Evolutionary conservation across 2,329 filamentous ascomycete genomes (phyloP), one percentile per base, ranked within the genome.

Genomic region (Sclerotinia nivalis): DNA sequence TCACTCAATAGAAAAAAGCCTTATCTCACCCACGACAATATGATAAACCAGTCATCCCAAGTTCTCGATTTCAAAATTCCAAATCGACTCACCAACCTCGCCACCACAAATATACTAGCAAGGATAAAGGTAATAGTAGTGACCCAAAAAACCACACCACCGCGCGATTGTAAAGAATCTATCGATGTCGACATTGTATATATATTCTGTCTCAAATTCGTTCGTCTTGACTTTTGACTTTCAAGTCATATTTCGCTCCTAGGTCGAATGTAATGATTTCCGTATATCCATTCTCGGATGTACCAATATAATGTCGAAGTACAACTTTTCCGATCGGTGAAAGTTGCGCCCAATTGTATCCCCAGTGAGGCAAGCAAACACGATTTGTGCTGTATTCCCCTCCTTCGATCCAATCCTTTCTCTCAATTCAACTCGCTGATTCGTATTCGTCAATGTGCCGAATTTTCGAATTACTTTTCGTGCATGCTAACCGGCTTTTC

Each of bases 21-120:
- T 22, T 13, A 52, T 52, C 76, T 69, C 65, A 88, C 80, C 94
- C 93, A 97, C 69, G 93, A 93, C 54, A 92, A 74, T 15, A 93
- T 80, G 80, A 97, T 96, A 75, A 92, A 87, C 80, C 89, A 91
- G 83, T 97, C 94, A 80, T 97, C 93, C 83, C 87, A 87, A 69
- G 86, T 88, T 66, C 93, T 81, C 68, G 86, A 89, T 74, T 87
- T 88, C 69, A 97, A 90, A 64, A 97, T 89, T 60, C 86, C 87
- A 64, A 87, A 84, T 40, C 93, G 87, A 71, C 91, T 93, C 55
- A 92, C 81, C 74, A 97, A 83, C 68, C 94, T 89, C 49, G 92
- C 85, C 55, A 84, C 84, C 74, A 97, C 92, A 78, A 97, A 95
- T 68, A 91, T 77, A 52, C 90, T 90, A 66, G 92, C 88, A 66